Evolutionary conservation across 2,329 filamentous ascomycete genomes (phyloP), one percentile per base, ranked within the genome.

Genomic region (Moelleriella libera): DNA sequence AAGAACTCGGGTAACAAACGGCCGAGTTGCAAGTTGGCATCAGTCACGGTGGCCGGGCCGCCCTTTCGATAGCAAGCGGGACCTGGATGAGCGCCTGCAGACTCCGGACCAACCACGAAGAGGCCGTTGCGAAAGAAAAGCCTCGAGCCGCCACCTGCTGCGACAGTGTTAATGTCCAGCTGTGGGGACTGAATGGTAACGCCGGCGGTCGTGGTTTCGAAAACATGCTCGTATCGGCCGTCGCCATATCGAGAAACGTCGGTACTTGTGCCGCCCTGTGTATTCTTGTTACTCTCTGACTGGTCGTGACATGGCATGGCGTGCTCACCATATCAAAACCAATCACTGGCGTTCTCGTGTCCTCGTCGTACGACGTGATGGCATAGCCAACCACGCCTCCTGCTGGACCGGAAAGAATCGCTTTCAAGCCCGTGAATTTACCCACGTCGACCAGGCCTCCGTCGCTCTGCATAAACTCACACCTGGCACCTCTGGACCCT

Each of bases 81-180:
- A 0, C 83, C 83, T 2, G 83, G 83, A 56, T 85, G 78, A 5
- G 83, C 82, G 34, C 77, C 75, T 1, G 82, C 81, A 30, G 79
- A 83, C 55, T 86, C 82, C 1, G 83, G 83, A 0, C 83, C 83
- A 5, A 87, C 83, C 1, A 80, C 76, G 52, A 88, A 85, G 2
- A 88, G 67, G 0, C 83, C 83, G 50, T 86, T 86, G 49, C 75
- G 76, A 72, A 79, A 87, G 56, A 80, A 82, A 0, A 88, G 67
- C 12, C 79, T 70, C 1, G 78, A 83, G n/a, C 82, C 82, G 50
- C 84, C 84, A 14, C 84, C 83, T 6, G 84, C 83, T 29, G 84
- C 84, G 5, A 88, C 83, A 1, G 85, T 90, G 59, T 87, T 86
- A 59, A 90, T 88, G 55, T 89, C 85, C 1, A 89, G 72, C 58